These are phyloP conservation scores for Casuarina equisetifolia DNA, from an alignment of 306 rosid genomes.

Conservation along the genomic window DNA sequence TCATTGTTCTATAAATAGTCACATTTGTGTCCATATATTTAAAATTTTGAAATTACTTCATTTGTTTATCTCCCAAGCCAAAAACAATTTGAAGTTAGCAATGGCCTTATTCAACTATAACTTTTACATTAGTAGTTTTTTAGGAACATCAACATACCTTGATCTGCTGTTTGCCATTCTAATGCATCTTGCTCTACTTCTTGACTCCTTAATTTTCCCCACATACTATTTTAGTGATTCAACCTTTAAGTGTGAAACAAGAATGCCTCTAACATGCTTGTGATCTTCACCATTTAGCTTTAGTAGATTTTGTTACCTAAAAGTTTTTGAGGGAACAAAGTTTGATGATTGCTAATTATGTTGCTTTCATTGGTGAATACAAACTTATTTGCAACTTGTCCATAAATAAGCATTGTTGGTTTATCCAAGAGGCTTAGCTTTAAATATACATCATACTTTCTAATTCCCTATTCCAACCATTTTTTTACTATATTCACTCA, in stretches of 20 bases:
- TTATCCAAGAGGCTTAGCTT: no score
- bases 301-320: constrained; percentile 34
- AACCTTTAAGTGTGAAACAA: constrained; percentile 43
- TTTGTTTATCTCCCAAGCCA: not conserved
- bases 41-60: not conserved
- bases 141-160: no score
- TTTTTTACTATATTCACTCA: not conserved
- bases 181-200: constrained; percentile 39
- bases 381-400: no score
- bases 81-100: no score
- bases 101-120: no score
- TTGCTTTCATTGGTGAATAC: not conserved
- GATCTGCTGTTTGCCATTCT: constrained; percentile 42
- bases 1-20: no score
- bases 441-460: no score
- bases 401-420: not conserved
- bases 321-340: constrained; percentile 3
- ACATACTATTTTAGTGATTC: no score
- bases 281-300: constrained; percentile 39
- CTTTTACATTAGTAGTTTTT: no score
- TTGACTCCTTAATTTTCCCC: constrained; percentile 16
- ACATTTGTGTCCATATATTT: not conserved
- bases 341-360: not conserved
- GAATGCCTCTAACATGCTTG: constrained; percentile 39
- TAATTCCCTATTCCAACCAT: no score